phyloP scores from a whole-genome alignment of 164 flowering plant genomes.

The Berberis vulgaris region DNA sequence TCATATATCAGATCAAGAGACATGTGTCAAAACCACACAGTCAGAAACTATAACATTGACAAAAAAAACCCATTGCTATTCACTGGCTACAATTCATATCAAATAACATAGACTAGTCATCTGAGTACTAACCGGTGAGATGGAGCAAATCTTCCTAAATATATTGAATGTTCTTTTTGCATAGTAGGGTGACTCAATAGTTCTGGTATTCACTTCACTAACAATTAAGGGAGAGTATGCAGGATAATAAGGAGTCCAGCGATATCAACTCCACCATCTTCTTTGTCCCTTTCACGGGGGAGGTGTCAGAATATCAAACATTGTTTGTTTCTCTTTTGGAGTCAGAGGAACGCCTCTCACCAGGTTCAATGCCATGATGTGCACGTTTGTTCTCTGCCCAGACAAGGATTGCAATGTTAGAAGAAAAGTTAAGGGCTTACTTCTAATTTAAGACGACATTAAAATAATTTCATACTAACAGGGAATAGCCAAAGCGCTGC shows the following conservation, averaged over 20 bases:
- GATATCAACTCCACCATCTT: conserved; percentile 32
- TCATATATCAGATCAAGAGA: too few relatives aligned
- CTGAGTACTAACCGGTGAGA: too few relatives aligned
- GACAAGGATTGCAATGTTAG: conserved; percentile 6
- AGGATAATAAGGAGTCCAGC: not conserved
- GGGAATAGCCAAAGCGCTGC: conserved; percentile 95
- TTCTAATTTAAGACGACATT: not conserved
- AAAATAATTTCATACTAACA: conserved; percentile 30
- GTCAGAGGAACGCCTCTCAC: conserved; percentile 79
- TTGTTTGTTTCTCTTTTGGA: conserved; percentile 64
- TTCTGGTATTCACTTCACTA: too few relatives aligned
- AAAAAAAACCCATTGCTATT: too few relatives aligned
- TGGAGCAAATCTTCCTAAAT: too few relatives aligned
- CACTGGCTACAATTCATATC: too few relatives aligned
- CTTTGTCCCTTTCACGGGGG: conserved; percentile 51
- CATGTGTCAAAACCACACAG: too few relatives aligned
- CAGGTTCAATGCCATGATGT: conserved; percentile 81
- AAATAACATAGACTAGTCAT: too few relatives aligned
- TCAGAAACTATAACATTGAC: too few relatives aligned
- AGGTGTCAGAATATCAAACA: conserved; percentile 76
- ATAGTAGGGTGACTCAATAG: too few relatives aligned
- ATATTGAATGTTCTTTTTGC: too few relatives aligned
- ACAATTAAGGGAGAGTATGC: too few relatives aligned
- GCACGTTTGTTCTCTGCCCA: conserved; percentile 71
- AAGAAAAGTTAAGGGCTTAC: not conserved